Percentiles rank a stretch among this genome's conserved stretches.
These are phyloP conservation scores for Suillus subalutaceus DNA, from an alignment of 768 basidiomycete genomes.

Conservation along the genomic window DNA sequence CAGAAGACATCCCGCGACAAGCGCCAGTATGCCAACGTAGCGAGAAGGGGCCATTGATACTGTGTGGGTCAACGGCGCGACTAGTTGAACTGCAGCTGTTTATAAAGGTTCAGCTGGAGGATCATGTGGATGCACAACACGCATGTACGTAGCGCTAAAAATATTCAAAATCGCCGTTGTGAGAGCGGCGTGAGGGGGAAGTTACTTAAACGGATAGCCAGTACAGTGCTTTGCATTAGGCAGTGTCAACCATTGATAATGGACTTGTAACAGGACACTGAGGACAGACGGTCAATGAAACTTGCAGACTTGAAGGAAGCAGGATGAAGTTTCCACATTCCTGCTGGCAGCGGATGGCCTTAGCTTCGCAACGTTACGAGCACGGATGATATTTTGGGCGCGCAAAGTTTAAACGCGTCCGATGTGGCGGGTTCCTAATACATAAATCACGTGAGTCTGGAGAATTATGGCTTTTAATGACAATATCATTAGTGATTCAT, in stretches of 20 bases:
- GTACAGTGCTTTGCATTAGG: neutral
- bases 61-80: neutral
- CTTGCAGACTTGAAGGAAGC: neutral
- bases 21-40: constrained; percentile 14
- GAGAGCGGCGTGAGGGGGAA: neutral
- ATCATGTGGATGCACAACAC: neutral
- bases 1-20: constrained; percentile 14
- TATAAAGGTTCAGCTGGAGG: constrained; percentile 4
- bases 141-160: neutral
- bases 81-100: neutral
- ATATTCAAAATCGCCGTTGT: constrained; percentile 10
- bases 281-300: neutral
- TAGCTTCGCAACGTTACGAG: neutral
- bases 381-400: neutral
- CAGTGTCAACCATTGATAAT: neutral
- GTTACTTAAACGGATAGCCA: neutral
- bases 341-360: neutral
- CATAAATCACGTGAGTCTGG: neutral
- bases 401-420: neutral
- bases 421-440: neutral
- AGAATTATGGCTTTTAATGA: neutral
- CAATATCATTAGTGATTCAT: neutral
- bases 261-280: neutral
- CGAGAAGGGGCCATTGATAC: constrained; percentile 12
- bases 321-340: neutral